Conservation (phyloP, 75 land plant genomes). For the Pseudotsuga menziesii region DNA sequence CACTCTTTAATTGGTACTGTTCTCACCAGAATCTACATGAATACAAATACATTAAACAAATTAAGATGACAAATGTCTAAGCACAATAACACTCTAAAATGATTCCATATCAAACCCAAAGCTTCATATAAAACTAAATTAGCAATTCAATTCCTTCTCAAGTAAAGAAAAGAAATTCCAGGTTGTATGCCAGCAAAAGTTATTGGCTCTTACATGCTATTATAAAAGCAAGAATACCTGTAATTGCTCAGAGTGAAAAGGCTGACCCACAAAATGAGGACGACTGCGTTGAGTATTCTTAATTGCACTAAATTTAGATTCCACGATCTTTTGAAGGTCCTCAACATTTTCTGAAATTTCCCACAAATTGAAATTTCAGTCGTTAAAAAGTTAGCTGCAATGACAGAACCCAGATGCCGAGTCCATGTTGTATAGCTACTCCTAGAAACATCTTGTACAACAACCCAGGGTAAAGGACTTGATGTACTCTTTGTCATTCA, state of each 20-base stretch:
- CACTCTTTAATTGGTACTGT: constrained; percentile 81
- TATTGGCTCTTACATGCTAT: neutral
- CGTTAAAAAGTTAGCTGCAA: neutral
- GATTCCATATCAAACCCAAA: neutral
- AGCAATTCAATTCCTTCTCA: neutral
- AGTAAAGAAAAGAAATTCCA: neutral
- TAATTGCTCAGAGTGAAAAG: constrained; percentile 71
- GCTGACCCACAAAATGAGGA: constrained; percentile 59
- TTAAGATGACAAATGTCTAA: neutral
- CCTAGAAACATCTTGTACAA: neutral
- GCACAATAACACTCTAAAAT: neutral
- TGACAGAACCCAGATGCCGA: neutral
- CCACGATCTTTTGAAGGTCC: constrained; percentile 59
- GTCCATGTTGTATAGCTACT: neutral
- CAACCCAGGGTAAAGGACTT: too few species aligned
- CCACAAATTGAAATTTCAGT: neutral
- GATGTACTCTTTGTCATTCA: too few species aligned
- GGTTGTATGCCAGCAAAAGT: neutral
- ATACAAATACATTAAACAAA: neutral
- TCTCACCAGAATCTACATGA: constrained; percentile 80
- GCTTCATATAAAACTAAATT: neutral
- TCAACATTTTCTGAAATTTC: constrained; percentile 55
- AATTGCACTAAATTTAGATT: constrained; percentile 54
- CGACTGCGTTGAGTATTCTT: constrained; percentile 36
- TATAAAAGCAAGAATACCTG: constrained; percentile 43